Conservation (phyloP, 257 asterid genomes). For the Lantana camara region DNA sequence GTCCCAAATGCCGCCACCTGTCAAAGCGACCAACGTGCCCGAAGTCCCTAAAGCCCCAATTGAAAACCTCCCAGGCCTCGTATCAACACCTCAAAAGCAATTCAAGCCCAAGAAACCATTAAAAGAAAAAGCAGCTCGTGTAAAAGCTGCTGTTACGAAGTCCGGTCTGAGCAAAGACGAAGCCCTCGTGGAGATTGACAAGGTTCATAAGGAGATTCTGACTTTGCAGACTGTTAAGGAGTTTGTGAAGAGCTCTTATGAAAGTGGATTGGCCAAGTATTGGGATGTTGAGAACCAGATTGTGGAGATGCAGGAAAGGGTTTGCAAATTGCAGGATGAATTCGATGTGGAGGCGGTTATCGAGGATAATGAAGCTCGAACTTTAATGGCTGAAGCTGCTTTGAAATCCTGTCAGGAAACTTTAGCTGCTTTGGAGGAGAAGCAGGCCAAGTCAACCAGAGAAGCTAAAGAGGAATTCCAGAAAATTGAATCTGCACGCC, state of each 20-base stretch:
- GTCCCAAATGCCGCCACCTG: not conserved
- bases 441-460: slow-evolving; percentile 48
- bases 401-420: slow-evolving; percentile 80
- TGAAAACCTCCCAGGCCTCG: slow-evolving; percentile 39
- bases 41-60: slow-evolving; percentile 50
- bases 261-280: slow-evolving; percentile 64
- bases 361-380: slow-evolving; percentile 78
- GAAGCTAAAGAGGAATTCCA: slow-evolving; percentile 58
- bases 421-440: slow-evolving; percentile 57
- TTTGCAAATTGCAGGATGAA: slow-evolving; percentile 69
- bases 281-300: slow-evolving; percentile 80
- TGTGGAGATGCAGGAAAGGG: slow-evolving; percentile 69
- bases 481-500: slow-evolving; percentile 59
- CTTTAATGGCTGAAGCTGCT: slow-evolving; percentile 85
- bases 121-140: not conserved
- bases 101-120: slow-evolving; percentile 37
- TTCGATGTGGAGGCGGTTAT: slow-evolving; percentile 53
- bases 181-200: slow-evolving; percentile 74
- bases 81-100: slow-evolving; percentile 39
- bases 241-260: slow-evolving; percentile 87
- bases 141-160: slow-evolving; percentile 31
- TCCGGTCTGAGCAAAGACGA: slow-evolving; percentile 55
- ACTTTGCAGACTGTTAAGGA: slow-evolving; percentile 76
- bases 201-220: slow-evolving; percentile 76
- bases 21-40: slow-evolving; percentile 27